Percentiles rank a stretch among this genome's conserved stretches.
Evolutionary conservation across 768 basidiomycete species (phyloP).

Genomic region (Dentipellis fragilis): DNA sequence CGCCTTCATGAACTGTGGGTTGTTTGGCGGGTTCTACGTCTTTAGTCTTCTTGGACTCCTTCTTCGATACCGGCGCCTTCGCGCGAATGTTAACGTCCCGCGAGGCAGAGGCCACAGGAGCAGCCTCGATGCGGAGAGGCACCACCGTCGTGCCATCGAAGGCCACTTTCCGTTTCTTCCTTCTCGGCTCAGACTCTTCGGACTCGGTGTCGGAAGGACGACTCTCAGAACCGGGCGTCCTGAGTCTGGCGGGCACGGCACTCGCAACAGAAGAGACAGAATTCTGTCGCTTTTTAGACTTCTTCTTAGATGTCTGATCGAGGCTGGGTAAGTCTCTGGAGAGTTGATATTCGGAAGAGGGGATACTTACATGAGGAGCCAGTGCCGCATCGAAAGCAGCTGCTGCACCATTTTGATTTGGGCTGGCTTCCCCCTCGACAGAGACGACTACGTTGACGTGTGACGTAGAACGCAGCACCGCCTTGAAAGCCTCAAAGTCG

Average conservation of each 20-base stretch:
- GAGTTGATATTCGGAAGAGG: too few relatives aligned
- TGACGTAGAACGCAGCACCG: conserved; percentile 28
- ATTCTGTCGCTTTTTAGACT: too few relatives aligned
- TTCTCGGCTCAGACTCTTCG: neutral
- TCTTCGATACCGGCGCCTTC: too few relatives aligned
- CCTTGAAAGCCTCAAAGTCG: conserved; percentile 66
- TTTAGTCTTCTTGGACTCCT: too few relatives aligned
- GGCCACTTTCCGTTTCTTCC: conserved; percentile 7
- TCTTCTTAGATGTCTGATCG: neutral
- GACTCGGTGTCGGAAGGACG: neutral
- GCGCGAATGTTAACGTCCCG: too few relatives aligned
- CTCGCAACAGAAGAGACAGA: neutral
- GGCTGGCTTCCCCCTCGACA: neutral
- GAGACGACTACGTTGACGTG: conserved; percentile 9
- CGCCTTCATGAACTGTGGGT: too few relatives aligned
- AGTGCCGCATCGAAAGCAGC: too few relatives aligned
- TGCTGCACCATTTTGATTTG: neutral
- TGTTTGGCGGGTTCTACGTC: too few relatives aligned
- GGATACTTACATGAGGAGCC: too few relatives aligned
- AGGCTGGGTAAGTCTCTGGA: neutral
- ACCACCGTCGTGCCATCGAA: neutral
- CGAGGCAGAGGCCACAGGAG: neutral
- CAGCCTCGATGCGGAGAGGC: neutral
- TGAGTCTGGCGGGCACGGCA: neutral
- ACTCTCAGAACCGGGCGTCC: neutral